Evolutionary conservation across 495 filamentous ascomycete species (phyloP), one percentile per base, ranked within the genome.

Genomic region (Achaetomiella virescens): DNA sequence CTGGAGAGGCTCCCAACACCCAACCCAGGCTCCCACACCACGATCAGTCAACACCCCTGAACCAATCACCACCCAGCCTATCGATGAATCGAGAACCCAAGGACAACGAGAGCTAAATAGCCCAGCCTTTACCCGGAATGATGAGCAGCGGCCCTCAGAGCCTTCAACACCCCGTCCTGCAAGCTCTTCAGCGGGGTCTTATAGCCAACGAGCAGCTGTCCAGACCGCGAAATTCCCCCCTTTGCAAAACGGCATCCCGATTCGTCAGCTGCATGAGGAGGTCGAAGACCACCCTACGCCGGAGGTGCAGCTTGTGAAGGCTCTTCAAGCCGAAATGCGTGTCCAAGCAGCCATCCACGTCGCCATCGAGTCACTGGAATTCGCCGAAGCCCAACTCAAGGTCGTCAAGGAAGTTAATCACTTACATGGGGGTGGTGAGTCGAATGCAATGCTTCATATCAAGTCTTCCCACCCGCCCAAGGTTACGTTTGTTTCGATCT

Each of bases 321-420:
- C 64, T 7, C 42, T 69, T 2, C 60, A 60, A 0, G 63, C 66
- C 22, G 66, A 69, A 47, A 63, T 67, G 59, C 65, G 66, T 8
- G 66, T 69, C 20, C 66, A 69, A 21, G 58, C 65, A 3, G 66
- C 66, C 17, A 67, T 69, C 25, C 62, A 66, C 15, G 65, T 69
- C 9, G 66, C 66, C 27, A 53, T 69, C 6, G 66, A 69, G 43
- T 62, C 66, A 0, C 57, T 69, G 1, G 66, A 69, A 44, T 67
- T 69, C 41, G 65, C 66, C 29, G 66, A 69, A 14, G 51, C 60
- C 12, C 66, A 69, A 38, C 46, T 69, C 9, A 54, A 60, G 38
- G 41, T 69, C 1, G 60, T 69, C 22, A 66, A 60, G 25, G 55
- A 66, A 17, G 59, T 64, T 31, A 60, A 66, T 36, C 35, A 47